These are phyloP conservation scores for Fusarium clavum DNA, from an alignment of 2,329 filamentous ascomycete genomes.

Conservation along the genomic window DNA sequence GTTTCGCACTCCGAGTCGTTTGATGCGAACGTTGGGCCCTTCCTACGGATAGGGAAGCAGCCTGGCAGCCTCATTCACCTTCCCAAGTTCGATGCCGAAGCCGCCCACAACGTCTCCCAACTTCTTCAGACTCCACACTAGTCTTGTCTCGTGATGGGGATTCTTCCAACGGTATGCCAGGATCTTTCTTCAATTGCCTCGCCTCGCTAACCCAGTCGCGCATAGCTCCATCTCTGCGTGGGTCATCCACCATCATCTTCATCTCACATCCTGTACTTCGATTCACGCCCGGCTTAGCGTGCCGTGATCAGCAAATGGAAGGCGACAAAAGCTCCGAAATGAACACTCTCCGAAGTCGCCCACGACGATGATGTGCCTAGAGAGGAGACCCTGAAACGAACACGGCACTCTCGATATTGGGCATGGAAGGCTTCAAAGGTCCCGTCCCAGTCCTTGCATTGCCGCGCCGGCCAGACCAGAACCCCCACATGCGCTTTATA, in stretches of 20 bases:
- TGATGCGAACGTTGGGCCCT: not conserved
- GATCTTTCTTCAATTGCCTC: not conserved
- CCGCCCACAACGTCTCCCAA: not conserved
- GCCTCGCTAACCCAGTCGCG: not conserved
- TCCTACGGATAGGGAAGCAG: not conserved
- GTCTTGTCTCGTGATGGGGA: not conserved
- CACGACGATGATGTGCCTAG: slow-evolving; percentile 1
- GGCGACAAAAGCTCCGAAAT: slow-evolving; percentile 3
- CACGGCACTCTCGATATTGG: not conserved
- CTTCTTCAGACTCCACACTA: slow-evolving; percentile 4
- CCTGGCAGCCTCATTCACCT: slow-evolving; percentile 13
- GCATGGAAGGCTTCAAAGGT: slow-evolving; percentile 6
- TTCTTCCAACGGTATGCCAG: slow-evolving; percentile 13
- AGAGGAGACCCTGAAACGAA: slow-evolving; percentile 13
- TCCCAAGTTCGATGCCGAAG: slow-evolving; percentile 4
- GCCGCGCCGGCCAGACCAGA: not conserved
- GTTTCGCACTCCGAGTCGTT: not conserved
- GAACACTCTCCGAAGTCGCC: slow-evolving; percentile 37
- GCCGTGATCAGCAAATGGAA: slow-evolving; percentile 31
- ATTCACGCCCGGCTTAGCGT: slow-evolving; percentile 25
- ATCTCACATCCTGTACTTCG: slow-evolving; percentile 9
- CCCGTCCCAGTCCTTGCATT: not conserved
- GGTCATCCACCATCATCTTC: slow-evolving; percentile 6
- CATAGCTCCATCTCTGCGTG: slow-evolving; percentile 19
- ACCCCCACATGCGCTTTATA: slow-evolving; percentile 28